A percentile compares a stretch with the other conserved stretches of the same genome.
Conservation (phyloP, 2,329 filamentous ascomycete genomes). For the Aspergillus pseudoviridinutans region DNA sequence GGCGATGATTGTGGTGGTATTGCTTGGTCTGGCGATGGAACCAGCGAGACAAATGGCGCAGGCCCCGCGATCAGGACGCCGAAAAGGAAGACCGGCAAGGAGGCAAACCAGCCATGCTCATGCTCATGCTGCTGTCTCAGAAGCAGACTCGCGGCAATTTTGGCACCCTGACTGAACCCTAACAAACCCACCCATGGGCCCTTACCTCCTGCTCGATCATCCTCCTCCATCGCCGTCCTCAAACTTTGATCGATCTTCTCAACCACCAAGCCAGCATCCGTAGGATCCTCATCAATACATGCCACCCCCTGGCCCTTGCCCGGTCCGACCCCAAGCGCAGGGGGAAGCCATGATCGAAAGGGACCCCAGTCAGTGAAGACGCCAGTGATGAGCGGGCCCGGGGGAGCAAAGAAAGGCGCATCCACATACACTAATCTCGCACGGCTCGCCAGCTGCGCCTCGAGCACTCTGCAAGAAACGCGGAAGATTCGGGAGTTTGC, state of each 20-base stretch:
- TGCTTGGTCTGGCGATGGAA: neutral
- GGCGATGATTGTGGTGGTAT: neutral
- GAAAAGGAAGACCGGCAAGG: conserved; percentile 49
- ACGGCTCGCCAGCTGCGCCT: conserved; percentile 46
- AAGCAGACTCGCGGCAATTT: conserved; percentile 56
- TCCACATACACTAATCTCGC: conserved; percentile 72
- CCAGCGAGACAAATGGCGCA: conserved; percentile 51
- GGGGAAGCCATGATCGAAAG: conserved; percentile 59
- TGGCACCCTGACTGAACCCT: conserved; percentile 65
- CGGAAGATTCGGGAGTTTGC: conserved; percentile 68
- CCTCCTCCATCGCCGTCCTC: conserved; percentile 43
- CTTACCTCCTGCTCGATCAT: conserved; percentile 46
- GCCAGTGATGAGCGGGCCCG: conserved; percentile 54
- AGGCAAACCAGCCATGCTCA: no score
- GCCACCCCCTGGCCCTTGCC: neutral
- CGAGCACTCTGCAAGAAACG: conserved; percentile 59
- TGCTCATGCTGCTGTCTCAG: conserved; percentile 52
- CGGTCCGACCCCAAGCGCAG: neutral
- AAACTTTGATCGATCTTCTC: conserved; percentile 30
- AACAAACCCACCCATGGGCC: conserved; percentile 55
- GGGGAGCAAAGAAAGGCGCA: conserved; percentile 59
- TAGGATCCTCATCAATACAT: conserved; percentile 46
- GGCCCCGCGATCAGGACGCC: conserved; percentile 60
- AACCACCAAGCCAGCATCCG: conserved; percentile 20
- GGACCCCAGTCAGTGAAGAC: conserved; percentile 65